Conservation (phyloP, 305 asterid species). For the Lippia alba region DNA sequence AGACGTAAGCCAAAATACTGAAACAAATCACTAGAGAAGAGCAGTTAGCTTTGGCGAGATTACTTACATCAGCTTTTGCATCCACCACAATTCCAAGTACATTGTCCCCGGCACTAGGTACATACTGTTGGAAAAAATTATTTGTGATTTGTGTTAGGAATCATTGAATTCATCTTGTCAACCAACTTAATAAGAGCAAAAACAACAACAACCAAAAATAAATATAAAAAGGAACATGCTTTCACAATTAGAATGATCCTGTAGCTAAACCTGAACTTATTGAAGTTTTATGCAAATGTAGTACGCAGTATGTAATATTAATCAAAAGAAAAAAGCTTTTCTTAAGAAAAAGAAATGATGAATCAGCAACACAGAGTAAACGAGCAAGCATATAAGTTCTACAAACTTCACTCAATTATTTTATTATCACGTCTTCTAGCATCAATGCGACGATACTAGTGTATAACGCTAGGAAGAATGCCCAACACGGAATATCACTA, state of each 20-base stretch:
- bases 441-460: background rate
- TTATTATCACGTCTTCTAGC: background rate
- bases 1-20: background rate
- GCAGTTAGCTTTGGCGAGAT: slow-evolving; percentile 1
- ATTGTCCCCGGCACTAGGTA: slow-evolving; percentile 81
- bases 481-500: background rate
- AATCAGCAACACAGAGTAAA: background rate
- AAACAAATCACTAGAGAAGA: background rate
- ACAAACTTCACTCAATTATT: background rate
- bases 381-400: background rate
- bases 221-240: background rate
- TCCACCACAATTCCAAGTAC: slow-evolving; percentile 92
- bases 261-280: slow-evolving; percentile 9
- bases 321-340: background rate
- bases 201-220: too few species aligned
- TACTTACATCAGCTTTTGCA: slow-evolving; percentile 84
- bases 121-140: slow-evolving; percentile 58
- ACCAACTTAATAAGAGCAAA: slow-evolving; percentile 17
- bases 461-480: background rate
- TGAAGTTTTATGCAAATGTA: background rate
- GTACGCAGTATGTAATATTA: background rate
- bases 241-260: slow-evolving; percentile 6
- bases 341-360: background rate
- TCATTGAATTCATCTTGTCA: slow-evolving; percentile 23
- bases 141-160: slow-evolving; percentile 15